Evolutionary conservation across 225 moss, liverwort and hornwort genomes (phyloP).

Genomic region (Physcomitrium patens): DNA sequence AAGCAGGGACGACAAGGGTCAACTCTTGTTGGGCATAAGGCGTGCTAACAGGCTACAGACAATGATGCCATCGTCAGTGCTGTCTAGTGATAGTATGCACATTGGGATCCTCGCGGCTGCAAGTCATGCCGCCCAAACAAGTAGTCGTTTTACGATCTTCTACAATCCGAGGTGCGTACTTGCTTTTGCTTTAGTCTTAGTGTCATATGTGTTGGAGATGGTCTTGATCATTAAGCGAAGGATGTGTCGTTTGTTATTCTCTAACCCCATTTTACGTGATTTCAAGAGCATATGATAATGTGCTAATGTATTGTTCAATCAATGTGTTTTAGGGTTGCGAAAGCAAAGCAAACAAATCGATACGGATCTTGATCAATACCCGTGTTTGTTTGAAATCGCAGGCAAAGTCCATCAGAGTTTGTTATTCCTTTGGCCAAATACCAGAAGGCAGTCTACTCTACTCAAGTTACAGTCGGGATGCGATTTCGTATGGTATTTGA

Average conservation of each 20-base stretch:
- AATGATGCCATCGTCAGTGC: too few species aligned
- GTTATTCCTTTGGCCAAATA: conserved; percentile 80
- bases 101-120: too few species aligned
- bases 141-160: conserved; percentile 82
- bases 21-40: too few species aligned
- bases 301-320: conserved; percentile 4
- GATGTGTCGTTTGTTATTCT: not conserved
- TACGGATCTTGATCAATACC: not conserved
- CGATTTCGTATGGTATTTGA: conserved; percentile 93
- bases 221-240: not conserved
- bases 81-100: too few species aligned
- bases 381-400: conserved; percentile 34
- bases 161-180: conserved; percentile 77
- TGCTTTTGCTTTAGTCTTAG: not conserved
- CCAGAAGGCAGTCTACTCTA: conserved; percentile 70
- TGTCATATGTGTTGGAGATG: conserved; percentile 5
- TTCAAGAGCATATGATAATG: not conserved
- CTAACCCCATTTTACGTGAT: not conserved
- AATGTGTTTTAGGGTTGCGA: not conserved
- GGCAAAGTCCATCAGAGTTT: conserved; percentile 91
- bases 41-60: too few species aligned
- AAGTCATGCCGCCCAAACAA: conserved; percentile 27
- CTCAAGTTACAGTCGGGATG: conserved; percentile 83
- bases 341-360: not conserved
- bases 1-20: too few species aligned